Conservation (phyloP, 176 grass and related monocot genomes). For the Elaeis guineensis region DNA sequence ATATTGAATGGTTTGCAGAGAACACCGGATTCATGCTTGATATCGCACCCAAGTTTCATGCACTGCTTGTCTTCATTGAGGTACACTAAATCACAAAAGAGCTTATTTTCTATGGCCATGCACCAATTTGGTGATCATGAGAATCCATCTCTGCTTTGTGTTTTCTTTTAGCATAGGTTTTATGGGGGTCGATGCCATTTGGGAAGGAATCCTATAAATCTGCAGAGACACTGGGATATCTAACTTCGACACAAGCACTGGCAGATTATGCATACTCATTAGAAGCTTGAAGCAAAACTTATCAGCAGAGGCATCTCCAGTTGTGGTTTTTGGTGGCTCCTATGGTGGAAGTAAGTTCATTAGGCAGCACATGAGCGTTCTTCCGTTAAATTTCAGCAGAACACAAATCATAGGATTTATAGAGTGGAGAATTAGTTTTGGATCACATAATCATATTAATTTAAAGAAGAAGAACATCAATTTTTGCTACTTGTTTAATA, state of each 20-base stretch:
- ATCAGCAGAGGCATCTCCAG: constrained; percentile 59
- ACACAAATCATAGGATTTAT: no score
- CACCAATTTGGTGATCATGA: no score
- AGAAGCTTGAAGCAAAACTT: constrained; percentile 77
- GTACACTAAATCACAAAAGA: constrained; percentile 1
- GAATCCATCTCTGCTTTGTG: neutral
- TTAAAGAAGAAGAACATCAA: no score
- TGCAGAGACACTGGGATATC: constrained; percentile 51
- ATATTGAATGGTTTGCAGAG: constrained; percentile 78
- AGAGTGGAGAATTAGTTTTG: no score
- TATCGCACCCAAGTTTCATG: constrained; percentile 60
- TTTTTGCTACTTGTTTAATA: no score
- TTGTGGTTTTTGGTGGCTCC: constrained; percentile 82
- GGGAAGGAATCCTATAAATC: constrained; percentile 68
- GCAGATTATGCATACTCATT: constrained; percentile 88
- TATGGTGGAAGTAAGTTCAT: constrained; percentile 79
- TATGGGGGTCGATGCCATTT: constrained; percentile 87
- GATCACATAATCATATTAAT: no score
- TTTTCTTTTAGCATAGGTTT: constrained; percentile 64
- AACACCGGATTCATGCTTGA: constrained; percentile 93
- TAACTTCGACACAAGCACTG: constrained; percentile 92
- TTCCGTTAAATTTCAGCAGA: neutral
- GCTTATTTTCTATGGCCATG: no score
- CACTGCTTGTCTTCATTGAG: constrained; percentile 96
- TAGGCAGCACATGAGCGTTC: neutral